Evolutionary conservation across 2,329 filamentous ascomycete genomes (phyloP).

Genomic region (Talaromyces atroroseus): DNA sequence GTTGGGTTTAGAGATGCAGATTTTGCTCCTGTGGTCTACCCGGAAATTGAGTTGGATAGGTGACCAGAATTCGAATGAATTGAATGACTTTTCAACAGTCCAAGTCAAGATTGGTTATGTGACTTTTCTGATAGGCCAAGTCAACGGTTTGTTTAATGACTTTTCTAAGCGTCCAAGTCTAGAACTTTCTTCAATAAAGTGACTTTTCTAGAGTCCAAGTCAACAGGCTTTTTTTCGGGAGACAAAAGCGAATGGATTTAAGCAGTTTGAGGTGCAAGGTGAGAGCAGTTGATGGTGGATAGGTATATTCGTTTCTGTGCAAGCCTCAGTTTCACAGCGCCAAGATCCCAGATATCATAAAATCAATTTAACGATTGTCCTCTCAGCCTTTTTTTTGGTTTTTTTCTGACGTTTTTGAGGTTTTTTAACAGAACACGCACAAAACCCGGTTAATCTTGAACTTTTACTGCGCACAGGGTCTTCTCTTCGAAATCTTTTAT

Average conservation of each 20-base stretch:
- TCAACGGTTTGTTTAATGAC: background rate
- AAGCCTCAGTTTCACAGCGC: background rate
- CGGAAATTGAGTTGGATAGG: background rate
- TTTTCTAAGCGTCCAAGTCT: background rate
- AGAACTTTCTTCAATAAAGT: too few species aligned
- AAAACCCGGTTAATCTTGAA: slow-evolving; percentile 14
- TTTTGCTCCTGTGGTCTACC: background rate
- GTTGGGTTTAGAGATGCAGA: background rate
- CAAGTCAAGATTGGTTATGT: background rate
- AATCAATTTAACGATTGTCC: slow-evolving; percentile 11
- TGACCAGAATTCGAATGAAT: background rate
- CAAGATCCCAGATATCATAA: slow-evolving; percentile 14
- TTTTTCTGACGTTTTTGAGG: slow-evolving; percentile 11
- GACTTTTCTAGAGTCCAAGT: background rate
- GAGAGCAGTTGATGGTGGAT: background rate
- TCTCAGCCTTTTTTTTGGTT: slow-evolving; percentile 11
- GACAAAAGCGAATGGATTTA: background rate
- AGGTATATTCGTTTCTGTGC: slow-evolving; percentile 3
- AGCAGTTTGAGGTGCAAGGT: background rate
- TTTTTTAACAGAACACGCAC: slow-evolving; percentile 12
- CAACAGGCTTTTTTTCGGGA: background rate
- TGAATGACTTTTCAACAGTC: background rate
- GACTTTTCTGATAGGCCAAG: background rate
- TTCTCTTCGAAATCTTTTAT: slow-evolving; percentile 6
- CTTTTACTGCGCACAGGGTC: slow-evolving; percentile 10